Evolutionary conservation across 176 grass and related monocot genomes (phyloP).

Genomic region (Olyra latifolia): DNA sequence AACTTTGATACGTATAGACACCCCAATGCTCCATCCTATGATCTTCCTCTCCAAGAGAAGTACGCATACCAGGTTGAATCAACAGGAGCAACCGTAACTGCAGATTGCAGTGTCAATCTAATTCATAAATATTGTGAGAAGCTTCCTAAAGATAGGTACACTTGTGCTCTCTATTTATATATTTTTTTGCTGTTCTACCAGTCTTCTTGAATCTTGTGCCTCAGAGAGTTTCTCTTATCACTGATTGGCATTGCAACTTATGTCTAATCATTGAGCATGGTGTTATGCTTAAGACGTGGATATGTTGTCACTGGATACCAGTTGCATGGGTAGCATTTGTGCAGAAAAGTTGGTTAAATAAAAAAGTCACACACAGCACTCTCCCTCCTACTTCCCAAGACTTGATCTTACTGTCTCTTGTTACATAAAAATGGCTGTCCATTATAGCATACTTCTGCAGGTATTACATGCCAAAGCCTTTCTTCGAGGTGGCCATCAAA

Average conservation of each 20-base stretch:
- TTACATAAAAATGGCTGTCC: conserved; percentile 14
- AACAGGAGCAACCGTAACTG: conserved; percentile 79
- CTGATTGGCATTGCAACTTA: conserved; percentile 10
- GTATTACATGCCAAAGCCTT: conserved; percentile 72
- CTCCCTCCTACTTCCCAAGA: background rate
- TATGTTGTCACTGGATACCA: conserved; percentile 7
- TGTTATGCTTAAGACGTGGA: background rate
- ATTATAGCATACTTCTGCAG: conserved; percentile 36
- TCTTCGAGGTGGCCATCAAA: conserved; percentile 39
- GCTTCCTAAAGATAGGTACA: conserved; percentile 83
- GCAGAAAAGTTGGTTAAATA: conserved; percentile 13
- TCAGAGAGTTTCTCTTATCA: background rate
- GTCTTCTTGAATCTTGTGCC: background rate
- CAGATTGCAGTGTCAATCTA: conserved; percentile 62
- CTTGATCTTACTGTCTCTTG: background rate
- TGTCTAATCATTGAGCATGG: background rate
- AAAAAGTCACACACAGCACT: conserved; percentile 12
- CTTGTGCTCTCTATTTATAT: background rate
- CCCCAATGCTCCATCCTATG: conserved; percentile 27
- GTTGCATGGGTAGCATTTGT: conserved; percentile 6
- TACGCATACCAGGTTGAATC: conserved; percentile 65
- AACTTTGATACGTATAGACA: conserved; percentile 50
- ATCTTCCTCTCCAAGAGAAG: conserved; percentile 44
- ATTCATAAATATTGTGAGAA: conserved; percentile 84
- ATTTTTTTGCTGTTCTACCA: conserved; percentile 2